Percentiles rank a stretch among this genome's conserved stretches.
These are phyloP conservation scores for Neocallimastix lanati DNA, from an alignment of 192 early-diverging fungal species.

Conservation along the genomic window DNA sequence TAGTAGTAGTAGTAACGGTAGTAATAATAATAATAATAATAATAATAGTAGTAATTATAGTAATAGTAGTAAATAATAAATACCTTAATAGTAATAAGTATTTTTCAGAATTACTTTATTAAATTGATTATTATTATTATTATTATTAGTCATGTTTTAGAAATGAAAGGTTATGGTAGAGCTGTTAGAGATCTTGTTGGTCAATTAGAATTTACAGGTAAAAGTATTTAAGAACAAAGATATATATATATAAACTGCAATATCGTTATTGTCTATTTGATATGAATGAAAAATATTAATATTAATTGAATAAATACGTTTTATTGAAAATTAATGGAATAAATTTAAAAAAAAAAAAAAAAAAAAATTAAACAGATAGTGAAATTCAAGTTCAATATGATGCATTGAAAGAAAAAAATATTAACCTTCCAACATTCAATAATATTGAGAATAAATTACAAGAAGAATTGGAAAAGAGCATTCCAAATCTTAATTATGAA, in stretches of 20 bases:
- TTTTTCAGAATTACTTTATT: not conserved
- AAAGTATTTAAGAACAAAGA: no score
- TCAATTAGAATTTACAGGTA: constrained; percentile 71
- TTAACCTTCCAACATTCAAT: not conserved
- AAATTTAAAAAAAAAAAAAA: no score
- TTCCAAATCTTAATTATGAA: no score
- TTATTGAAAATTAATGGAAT: no score
- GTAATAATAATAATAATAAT: not conserved
- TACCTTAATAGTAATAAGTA: no score
- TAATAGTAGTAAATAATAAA: no score
- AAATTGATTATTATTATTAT: no score
- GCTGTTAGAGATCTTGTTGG: constrained; percentile 86
- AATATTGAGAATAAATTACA: not conserved
- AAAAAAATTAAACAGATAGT: not conserved
- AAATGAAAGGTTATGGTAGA: constrained; percentile 63
- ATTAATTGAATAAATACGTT: no score
- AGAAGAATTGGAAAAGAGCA: not conserved
- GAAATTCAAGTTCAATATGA: not conserved
- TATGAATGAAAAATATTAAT: no score
- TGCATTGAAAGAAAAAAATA: not conserved
- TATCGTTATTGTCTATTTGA: no score
- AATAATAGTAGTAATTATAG: no score
- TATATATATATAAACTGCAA: no score
- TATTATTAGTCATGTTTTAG: constrained; percentile 59
- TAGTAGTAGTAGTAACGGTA: not conserved